Evolutionary conservation across 2,329 filamentous ascomycete genomes (phyloP), one percentile per base, ranked within the genome.

Genomic region (Penicillium sp.): DNA sequence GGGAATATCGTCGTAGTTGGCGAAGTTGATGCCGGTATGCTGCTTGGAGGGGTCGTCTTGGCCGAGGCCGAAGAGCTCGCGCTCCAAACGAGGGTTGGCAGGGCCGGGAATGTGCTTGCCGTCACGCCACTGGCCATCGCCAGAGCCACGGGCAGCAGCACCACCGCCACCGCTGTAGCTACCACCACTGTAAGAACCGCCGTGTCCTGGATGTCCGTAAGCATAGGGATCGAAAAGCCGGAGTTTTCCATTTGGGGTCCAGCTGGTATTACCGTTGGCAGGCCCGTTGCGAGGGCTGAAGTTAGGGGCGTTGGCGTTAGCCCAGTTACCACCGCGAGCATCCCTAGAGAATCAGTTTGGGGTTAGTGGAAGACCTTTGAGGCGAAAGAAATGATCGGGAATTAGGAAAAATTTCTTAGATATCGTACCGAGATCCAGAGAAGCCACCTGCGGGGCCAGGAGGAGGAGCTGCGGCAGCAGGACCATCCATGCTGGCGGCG

Each of bases 1-100:
- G 58, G 95, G 95, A 69, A 99, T 99, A 79, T 99, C 95, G 76
- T 99, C 95, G 81, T 99, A 99, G 85, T 99, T 99, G 83, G 97
- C 90, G 78, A 99, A 99, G 87, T 99, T 99, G 90, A 99, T 98
- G 80, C 95, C 95, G 37, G 93, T 97, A 74, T 96, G 91, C 79
- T 97, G 91, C 85, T 97, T 98, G 69, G 90, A 88, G 65, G 94
- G 92, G 75, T 98, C 95, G 78, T 98, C 94, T 71, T 89, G 83
- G 16, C 52, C 52, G 54, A 90, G 84, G 74, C 95, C 95, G 78
- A 97, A 99, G 55, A 99, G 90, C 76, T 99, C 95, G 71, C 93
- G 93, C 86, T 99, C 95, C 51, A 96, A 69, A 71, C 94, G 93
- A 66, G 89, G 85, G 83, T 98, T 98, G 71, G 89, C 79, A 65